Percentiles rank a stretch among this genome's conserved stretches.
phyloP scores from a whole-genome alignment of 352 stramenopile genomes.

The Globisporangium irregulare region DNA sequence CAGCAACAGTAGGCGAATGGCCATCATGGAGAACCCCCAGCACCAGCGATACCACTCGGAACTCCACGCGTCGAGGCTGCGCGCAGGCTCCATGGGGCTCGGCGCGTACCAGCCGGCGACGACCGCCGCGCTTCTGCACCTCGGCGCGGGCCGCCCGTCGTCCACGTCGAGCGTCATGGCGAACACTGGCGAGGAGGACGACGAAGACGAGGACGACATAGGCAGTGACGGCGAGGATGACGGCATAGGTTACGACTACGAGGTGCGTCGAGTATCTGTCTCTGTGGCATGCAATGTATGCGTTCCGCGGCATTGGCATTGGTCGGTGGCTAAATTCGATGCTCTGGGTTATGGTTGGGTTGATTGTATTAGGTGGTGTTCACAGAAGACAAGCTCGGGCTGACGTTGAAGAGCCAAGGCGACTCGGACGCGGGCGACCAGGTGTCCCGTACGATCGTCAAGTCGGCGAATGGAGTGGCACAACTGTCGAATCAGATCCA shows the following conservation, averaged over 20 bases:
- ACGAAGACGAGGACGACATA: constrained; percentile 13
- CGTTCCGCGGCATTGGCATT: background rate
- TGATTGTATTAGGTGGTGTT: constrained; percentile 39
- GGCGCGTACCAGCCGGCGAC: constrained; percentile 7
- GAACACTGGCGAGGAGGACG: constrained; percentile 17
- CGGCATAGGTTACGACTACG: constrained; percentile 17
- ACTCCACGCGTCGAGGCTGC: constrained; percentile 5
- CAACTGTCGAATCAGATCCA: constrained; percentile 56
- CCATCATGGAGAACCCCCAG: background rate
- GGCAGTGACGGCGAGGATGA: constrained; percentile 3
- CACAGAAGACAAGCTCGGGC: constrained; percentile 50
- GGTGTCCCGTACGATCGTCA: constrained; percentile 43
- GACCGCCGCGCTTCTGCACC: constrained; percentile 7
- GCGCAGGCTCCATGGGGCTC: constrained; percentile 9
- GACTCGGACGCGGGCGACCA: constrained; percentile 20
- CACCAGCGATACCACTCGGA: constrained; percentile 6
- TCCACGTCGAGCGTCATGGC: constrained; percentile 21
- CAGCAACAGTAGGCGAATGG: background rate
- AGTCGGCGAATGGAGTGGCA: constrained; percentile 46
- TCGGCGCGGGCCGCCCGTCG: constrained; percentile 13
- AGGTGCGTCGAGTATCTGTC: background rate
- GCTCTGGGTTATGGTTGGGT: background rate
- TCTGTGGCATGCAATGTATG: background rate
- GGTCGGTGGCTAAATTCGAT: background rate
- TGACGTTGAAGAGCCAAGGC: constrained; percentile 48